These are phyloP conservation scores for Candida tallmaniae DNA, from an alignment of 805 yeast species.

Conservation along the genomic window DNA sequence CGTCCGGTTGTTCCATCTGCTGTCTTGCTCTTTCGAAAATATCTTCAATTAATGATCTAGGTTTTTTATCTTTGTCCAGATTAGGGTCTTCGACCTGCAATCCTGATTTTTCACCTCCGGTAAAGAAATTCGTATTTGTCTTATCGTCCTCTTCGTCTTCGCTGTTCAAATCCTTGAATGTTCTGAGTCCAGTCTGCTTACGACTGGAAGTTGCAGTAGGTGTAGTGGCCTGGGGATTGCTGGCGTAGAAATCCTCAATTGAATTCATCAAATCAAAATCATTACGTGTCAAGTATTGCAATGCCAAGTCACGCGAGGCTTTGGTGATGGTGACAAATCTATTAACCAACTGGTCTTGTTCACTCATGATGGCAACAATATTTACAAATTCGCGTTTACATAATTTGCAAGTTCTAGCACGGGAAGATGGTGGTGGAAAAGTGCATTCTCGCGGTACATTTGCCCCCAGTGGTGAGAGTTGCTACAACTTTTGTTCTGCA, in stretches of 20 bases:
- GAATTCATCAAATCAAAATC: slow-evolving; percentile 34
- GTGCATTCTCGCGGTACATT: too few relatives aligned
- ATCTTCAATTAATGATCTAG: slow-evolving; percentile 52
- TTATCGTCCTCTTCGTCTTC: slow-evolving; percentile 52
- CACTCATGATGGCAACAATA: slow-evolving; percentile 13
- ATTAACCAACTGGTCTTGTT: slow-evolving; percentile 22
- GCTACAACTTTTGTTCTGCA: too few relatives aligned
- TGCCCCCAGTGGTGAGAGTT: too few relatives aligned
- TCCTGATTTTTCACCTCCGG: slow-evolving; percentile 73
- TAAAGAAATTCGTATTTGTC: slow-evolving; percentile 52
- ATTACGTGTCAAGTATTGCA: slow-evolving; percentile 36
- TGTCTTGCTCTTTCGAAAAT: slow-evolving; percentile 61
- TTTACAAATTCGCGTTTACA: background rate
- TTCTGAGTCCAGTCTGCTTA: slow-evolving; percentile 23
- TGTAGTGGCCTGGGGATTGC: slow-evolving; percentile 8
- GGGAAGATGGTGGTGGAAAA: too few relatives aligned
- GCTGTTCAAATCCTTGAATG: slow-evolving; percentile 36
- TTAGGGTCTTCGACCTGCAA: slow-evolving; percentile 76
- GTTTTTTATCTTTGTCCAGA: slow-evolving; percentile 32
- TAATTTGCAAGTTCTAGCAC: too few relatives aligned
- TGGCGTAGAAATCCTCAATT: slow-evolving; percentile 38
- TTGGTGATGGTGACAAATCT: slow-evolving; percentile 35
- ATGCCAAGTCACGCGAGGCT: slow-evolving; percentile 31
- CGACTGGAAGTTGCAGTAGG: background rate
- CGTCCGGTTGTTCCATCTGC: slow-evolving; percentile 36